Conservation (phyloP, 371 early-diverging fungal species). For the Entomophthora muscae region DNA sequence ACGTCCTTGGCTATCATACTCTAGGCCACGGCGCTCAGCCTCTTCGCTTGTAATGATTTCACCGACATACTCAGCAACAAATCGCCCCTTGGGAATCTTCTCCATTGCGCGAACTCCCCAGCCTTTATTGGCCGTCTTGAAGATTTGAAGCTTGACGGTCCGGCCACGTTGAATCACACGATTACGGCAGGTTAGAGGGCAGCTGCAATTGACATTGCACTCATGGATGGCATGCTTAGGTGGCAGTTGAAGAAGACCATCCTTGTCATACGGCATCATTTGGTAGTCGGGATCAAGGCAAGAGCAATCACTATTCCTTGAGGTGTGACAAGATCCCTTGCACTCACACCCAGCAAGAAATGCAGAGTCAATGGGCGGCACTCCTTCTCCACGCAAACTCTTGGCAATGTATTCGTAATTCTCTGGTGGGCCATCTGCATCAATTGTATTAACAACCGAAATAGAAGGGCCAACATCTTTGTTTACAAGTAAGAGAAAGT, state of each 20-base stretch:
- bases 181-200: conserved; percentile 34
- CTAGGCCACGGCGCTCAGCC: no score
- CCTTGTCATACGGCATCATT: conserved; percentile 26
- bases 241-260: conserved; percentile 9
- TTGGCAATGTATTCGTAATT: conserved; percentile 27
- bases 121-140: no score
- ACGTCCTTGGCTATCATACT: conserved; percentile 22
- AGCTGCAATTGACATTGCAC: conserved; percentile 42
- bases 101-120: no score
- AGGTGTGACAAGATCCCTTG: no score
- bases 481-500: conserved; percentile 3
- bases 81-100: no score
- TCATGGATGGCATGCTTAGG: conserved; percentile 30
- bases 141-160: no score
- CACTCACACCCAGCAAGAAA: no score
- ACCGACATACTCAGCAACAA: conserved; percentile 41
- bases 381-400: conserved; percentile 19
- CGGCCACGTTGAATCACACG: no score
- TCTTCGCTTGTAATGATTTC: conserved; percentile 32
- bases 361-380: no score
- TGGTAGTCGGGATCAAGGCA: no score
- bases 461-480: conserved; percentile 17
- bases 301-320: no score
- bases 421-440: conserved; percentile 22
- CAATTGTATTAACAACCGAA: conserved; percentile 26